These are phyloP conservation scores for Cyberlindnera japonica DNA, from an alignment of 805 yeast species.

Conservation along the genomic window DNA sequence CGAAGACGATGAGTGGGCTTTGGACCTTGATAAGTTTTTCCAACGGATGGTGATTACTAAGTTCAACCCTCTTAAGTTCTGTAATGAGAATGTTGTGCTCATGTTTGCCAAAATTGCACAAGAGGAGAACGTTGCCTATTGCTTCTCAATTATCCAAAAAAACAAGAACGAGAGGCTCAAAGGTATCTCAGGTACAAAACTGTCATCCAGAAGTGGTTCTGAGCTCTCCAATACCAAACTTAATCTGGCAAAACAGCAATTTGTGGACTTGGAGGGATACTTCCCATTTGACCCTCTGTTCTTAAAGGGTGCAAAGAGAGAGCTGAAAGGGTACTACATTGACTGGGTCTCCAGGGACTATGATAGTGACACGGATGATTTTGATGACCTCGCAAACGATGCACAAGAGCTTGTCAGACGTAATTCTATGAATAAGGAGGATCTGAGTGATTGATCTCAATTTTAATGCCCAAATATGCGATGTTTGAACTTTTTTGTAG, in stretches of 20 bases:
- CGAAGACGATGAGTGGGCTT: slow-evolving; percentile 58
- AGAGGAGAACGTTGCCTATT: slow-evolving; percentile 83
- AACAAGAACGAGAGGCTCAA: slow-evolving; percentile 55
- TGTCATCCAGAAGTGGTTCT: not conserved
- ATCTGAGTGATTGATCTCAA: slow-evolving; percentile 5
- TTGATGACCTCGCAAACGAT: slow-evolving; percentile 33
- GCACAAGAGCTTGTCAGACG: slow-evolving; percentile 23
- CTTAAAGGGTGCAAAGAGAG: slow-evolving; percentile 54
- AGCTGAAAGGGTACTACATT: slow-evolving; percentile 56
- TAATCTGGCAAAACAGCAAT: slow-evolving; percentile 65
- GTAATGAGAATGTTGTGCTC: slow-evolving; percentile 88
- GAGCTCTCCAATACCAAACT: slow-evolving; percentile 23
- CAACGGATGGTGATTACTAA: slow-evolving; percentile 81
- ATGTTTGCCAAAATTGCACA: slow-evolving; percentile 94
- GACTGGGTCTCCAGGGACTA: slow-evolving; percentile 78
- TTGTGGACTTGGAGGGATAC: slow-evolving; percentile 86
- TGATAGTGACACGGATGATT: slow-evolving; percentile 44
- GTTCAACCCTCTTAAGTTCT: slow-evolving; percentile 89
- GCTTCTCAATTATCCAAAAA: slow-evolving; percentile 88
- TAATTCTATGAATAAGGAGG: slow-evolving; percentile 14
- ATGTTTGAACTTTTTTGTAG: too few species aligned
- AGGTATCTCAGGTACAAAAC: slow-evolving; percentile 35
- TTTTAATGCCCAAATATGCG: too few species aligned
- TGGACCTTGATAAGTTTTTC: slow-evolving; percentile 78
- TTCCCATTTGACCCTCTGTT: slow-evolving; percentile 94